These are phyloP conservation scores for Tulasnella sp. DNA, from an alignment of 768 basidiomycete genomes.

Conservation along the genomic window DNA sequence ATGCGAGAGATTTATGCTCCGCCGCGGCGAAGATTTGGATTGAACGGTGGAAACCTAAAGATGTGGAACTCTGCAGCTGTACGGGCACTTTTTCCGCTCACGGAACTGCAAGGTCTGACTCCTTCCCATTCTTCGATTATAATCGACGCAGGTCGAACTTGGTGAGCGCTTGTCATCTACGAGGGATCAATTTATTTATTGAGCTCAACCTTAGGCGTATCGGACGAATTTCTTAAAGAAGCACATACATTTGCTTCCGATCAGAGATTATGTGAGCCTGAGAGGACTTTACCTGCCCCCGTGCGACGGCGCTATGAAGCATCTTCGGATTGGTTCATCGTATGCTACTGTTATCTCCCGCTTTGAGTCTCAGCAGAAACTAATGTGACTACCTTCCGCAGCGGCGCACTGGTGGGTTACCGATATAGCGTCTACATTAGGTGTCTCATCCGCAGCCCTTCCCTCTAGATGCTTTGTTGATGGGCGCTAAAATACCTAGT, in stretches of 20 bases:
- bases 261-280: neutral
- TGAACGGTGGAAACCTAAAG: neutral
- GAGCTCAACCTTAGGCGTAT: neutral
- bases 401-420: neutral
- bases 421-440: neutral
- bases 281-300: neutral
- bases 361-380: no score
- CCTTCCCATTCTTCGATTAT: neutral
- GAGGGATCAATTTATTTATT: neutral
- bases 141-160: neutral
- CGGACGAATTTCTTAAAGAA: neutral
- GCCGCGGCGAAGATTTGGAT: neutral
- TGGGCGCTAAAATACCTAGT: neutral
- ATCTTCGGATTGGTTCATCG: neutral
- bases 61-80: slow-evolving; percentile 4
- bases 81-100: neutral
- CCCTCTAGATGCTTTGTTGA: neutral
- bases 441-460: neutral
- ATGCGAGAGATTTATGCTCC: neutral
- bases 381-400: neutral
- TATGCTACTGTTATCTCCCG: neutral
- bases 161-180: neutral
- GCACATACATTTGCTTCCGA: neutral
- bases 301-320: neutral
- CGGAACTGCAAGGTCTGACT: neutral